Evolutionary conservation across 495 filamentous ascomycete species (phyloP), one percentile per base, ranked within the genome.

Genomic region (Darksidea phi): DNA sequence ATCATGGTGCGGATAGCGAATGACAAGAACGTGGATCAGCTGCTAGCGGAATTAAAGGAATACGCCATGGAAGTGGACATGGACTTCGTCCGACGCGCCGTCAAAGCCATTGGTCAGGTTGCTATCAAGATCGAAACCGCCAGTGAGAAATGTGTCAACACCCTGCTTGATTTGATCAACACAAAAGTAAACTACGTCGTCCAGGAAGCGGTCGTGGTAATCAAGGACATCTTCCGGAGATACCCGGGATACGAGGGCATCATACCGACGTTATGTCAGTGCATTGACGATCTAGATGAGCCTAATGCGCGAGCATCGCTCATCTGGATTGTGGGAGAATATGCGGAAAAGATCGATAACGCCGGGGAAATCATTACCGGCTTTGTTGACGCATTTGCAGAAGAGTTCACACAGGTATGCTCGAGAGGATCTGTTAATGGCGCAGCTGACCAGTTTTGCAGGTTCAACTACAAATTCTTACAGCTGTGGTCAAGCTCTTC

Each of bases 1-100:
- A 97, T 97, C 57, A 97, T 98, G 94, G 92, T 98, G 15, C 87
- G 95, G 74, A 97, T 98, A 84, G 92, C 94, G 48, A 98, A 95
- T 75, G 91, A 96, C 59, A 90, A 88, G 70, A 98, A 97, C 68
- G 90, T 94, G 42, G 94, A 98, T 63, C 95, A 97, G 71, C 82
- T 98, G 48, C 76, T 98, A 15, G 86, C 91, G 13, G 94, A 98
- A 72, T 72, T 98, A 67, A 97, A 95, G 75, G 94, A 98, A 68
- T 98, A 98, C 72, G 91, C 95, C 37, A 80, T 97, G 66, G 94
- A 98, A 76, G 92, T 98, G 24, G 94, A 98, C 72, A 97, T 98
- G 91, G 95, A 98, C 71, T 97, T 97, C 70, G 94, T 97, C 55
- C 86, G 90, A 59, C 83, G 91, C 60, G 93, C 94, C 0, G 90